phyloP scores from a whole-genome alignment of 202 grass and related monocot genomes.

The Setaria italica region DNA sequence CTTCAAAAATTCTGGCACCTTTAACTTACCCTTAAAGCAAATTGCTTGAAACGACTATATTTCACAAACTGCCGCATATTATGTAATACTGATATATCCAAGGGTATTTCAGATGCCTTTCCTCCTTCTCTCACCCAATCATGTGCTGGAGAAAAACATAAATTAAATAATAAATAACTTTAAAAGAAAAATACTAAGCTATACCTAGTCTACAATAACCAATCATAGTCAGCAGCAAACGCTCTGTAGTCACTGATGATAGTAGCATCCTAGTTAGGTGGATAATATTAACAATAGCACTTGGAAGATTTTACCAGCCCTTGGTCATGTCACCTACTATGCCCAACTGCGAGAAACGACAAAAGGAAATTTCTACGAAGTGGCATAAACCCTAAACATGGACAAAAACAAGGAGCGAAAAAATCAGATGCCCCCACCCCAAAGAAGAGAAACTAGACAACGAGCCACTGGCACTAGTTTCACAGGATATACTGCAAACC shows the following conservation, averaged over 20 bases:
- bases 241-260: background rate
- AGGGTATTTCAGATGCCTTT: slow-evolving; percentile 80
- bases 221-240: background rate
- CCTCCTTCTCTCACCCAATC: slow-evolving; percentile 98
- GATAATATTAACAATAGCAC: background rate
- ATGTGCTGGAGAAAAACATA: slow-evolving; percentile 70
- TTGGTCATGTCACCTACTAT: slow-evolving; percentile 14
- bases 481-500: slow-evolving; percentile 20
- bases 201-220: slow-evolving; percentile 27
- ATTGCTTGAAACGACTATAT: slow-evolving; percentile 97
- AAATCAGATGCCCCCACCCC: background rate
- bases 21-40: slow-evolving; percentile 85
- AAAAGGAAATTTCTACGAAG: slow-evolving; percentile 18
- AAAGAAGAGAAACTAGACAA: slow-evolving; percentile 8
- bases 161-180: slow-evolving; percentile 35
- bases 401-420: background rate
- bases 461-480: slow-evolving; percentile 2
- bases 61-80: slow-evolving; percentile 97
- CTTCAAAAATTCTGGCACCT: background rate
- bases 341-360: slow-evolving; percentile 8
- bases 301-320: background rate
- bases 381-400: slow-evolving; percentile 4
- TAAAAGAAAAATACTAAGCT: background rate
- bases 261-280: background rate
- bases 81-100: slow-evolving; percentile 94